Evolutionary conservation across 768 basidiomycete genomes (phyloP).

Genomic region (Strobilomyces echinocephalus): DNA sequence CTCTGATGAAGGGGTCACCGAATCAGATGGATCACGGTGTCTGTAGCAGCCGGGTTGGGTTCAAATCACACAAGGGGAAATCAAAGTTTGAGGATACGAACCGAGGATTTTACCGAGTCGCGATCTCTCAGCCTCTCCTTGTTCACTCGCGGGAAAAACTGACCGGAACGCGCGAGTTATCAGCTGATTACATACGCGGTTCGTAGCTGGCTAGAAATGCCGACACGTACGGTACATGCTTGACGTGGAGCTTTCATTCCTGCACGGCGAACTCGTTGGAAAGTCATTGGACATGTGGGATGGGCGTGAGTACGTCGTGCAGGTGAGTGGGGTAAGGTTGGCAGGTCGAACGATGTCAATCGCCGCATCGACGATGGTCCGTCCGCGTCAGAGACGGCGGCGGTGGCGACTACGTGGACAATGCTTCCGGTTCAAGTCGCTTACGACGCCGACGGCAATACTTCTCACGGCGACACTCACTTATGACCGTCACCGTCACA

Average conservation of each 20-base stretch:
- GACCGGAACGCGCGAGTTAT: conserved; percentile 2
- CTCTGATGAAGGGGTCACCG: neutral
- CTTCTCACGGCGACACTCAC: conserved; percentile 9
- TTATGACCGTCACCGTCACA: conserved; percentile 22
- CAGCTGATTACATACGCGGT: conserved; percentile 6
- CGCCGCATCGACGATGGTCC: neutral
- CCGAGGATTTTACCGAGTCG: conserved; percentile 13
- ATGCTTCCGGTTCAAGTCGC: too few relatives aligned
- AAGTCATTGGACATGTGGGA: neutral
- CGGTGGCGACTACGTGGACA: conserved; percentile 15
- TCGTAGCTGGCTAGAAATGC: conserved; percentile 2
- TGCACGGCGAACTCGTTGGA: neutral
- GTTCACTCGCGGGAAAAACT: conserved; percentile 21
- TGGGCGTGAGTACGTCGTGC: neutral
- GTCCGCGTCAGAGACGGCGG: neutral
- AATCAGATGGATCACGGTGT: conserved; percentile 11
- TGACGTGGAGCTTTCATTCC: neutral
- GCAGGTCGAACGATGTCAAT: neutral
- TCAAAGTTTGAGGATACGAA: conserved; percentile 19
- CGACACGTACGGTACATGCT: conserved; percentile 15
- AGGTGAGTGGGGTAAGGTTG: neutral
- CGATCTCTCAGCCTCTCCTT: too few relatives aligned
- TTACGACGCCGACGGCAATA: neutral
- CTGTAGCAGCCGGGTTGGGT: conserved; percentile 6
- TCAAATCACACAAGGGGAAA: conserved; percentile 11